phyloP scores from a whole-genome alignment of 768 basidiomycete genomes.

The Dentipellis fragilis region DNA sequence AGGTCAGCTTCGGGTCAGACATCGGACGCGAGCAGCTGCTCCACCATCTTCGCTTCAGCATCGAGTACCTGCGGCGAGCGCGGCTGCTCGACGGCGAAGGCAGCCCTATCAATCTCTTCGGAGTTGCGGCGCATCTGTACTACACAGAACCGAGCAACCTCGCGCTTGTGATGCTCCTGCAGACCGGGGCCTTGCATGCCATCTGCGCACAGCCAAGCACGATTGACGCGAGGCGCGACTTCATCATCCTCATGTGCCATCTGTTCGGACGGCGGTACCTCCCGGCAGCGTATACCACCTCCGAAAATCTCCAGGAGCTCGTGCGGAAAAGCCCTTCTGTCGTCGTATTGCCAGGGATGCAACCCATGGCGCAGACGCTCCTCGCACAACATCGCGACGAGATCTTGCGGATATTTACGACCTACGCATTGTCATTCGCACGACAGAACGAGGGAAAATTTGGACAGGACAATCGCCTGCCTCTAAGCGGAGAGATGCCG shows the following conservation, averaged over 20 bases:
- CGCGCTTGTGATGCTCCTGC: conserved; percentile 49
- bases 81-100: conserved; percentile 44
- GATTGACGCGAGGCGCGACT: conserved; percentile 34
- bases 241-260: conserved; percentile 50
- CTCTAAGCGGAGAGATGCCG: conserved; percentile 30
- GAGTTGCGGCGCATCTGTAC: conserved; percentile 45
- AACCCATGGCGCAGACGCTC: conserved; percentile 27
- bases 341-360: conserved; percentile 44
- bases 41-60: conserved; percentile 59
- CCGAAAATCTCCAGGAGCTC: conserved; percentile 24
- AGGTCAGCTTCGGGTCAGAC: conserved; percentile 46
- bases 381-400: conserved; percentile 38
- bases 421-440: conserved; percentile 44
- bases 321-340: conserved; percentile 41
- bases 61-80: conserved; percentile 57
- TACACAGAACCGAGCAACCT: conserved; percentile 66
- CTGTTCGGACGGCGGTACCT: conserved; percentile 56
- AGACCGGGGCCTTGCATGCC: conserved; percentile 45
- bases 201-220: conserved; percentile 35
- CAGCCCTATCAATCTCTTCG: conserved; percentile 46
- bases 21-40: conserved; percentile 46
- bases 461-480: conserved; percentile 35
- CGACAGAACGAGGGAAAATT: conserved; percentile 27
- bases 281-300: conserved; percentile 31
- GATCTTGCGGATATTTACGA: conserved; percentile 41